phyloP scores from a whole-genome alignment of 768 basidiomycete genomes.

The Phanerochaete carnosa region DNA sequence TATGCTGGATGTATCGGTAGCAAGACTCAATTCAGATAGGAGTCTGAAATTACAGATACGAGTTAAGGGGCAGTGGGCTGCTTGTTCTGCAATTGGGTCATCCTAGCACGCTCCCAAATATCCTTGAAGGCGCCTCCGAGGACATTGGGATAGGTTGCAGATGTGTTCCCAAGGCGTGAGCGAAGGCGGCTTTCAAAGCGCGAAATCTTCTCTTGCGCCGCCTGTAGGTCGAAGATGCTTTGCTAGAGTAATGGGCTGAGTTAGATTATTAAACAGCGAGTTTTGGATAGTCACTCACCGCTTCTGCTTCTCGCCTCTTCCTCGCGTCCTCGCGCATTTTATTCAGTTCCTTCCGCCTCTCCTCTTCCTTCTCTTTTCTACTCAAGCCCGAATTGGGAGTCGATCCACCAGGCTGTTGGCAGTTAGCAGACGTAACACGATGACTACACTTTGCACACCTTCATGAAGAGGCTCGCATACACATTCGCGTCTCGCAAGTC shows the following conservation, averaged over 20 bases:
- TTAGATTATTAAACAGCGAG: background rate
- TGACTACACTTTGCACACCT: constrained; percentile 14
- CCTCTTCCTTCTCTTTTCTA: constrained; percentile 65
- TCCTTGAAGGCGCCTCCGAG: constrained; percentile 26
- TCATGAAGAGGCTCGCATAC: constrained; percentile 58
- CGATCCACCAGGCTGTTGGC: constrained; percentile 17
- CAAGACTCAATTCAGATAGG: background rate
- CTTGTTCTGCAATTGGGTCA: background rate
- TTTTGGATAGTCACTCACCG: constrained; percentile 35
- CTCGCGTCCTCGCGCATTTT: constrained; percentile 69
- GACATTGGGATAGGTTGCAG: constrained; percentile 48
- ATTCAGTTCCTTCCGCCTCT: constrained; percentile 63
- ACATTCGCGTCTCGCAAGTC: constrained; percentile 59
- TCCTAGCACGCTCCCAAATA: constrained; percentile 12
- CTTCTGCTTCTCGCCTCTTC: constrained; percentile 51
- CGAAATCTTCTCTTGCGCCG: constrained; percentile 37
- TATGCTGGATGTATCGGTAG: background rate
- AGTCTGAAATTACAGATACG: background rate
- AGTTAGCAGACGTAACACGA: background rate
- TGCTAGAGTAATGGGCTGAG: constrained; percentile 13
- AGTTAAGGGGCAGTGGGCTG: background rate
- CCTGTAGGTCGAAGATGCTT: constrained; percentile 23
- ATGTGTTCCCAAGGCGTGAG: constrained; percentile 36
- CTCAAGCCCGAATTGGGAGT: constrained; percentile 29
- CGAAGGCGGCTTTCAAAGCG: constrained; percentile 59